These are phyloP conservation scores for Thermochaetoides thermophila DNA, from an alignment of 495 filamentous ascomycete genomes.

Conservation along the genomic window DNA sequence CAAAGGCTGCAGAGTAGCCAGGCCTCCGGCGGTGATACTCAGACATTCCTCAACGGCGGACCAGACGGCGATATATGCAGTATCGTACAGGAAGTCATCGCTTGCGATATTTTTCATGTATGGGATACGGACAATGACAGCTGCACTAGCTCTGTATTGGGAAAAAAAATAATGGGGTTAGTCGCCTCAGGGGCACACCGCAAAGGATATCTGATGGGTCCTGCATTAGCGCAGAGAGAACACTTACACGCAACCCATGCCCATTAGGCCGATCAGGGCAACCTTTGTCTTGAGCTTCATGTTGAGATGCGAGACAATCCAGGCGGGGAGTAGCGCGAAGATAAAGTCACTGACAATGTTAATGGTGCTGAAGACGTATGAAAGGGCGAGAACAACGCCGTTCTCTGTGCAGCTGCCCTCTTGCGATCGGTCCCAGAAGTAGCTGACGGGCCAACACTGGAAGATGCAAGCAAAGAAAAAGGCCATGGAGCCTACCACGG, in stretches of 20 bases:
- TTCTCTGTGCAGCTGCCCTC: slow-evolving; percentile 15
- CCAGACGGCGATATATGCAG: slow-evolving; percentile 20
- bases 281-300: slow-evolving; percentile 15
- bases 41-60: slow-evolving; percentile 21
- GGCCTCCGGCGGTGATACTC: slow-evolving; percentile 18
- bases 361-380: slow-evolving; percentile 14
- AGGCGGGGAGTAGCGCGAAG: slow-evolving; percentile 20
- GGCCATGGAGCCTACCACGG: slow-evolving; percentile 16
- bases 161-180: not conserved
- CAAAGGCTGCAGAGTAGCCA: slow-evolving; percentile 22
- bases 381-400: slow-evolving; percentile 8
- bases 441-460: slow-evolving; percentile 26
- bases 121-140: slow-evolving; percentile 15
- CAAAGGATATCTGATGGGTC: too few species aligned
- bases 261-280: slow-evolving; percentile 10
- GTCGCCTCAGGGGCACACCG: too few species aligned
- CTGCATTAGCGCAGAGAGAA: too few species aligned
- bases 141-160: slow-evolving; percentile 16
- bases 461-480: slow-evolving; percentile 30
- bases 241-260: slow-evolving; percentile 15
- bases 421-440: slow-evolving; percentile 22
- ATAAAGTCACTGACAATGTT: slow-evolving; percentile 19
- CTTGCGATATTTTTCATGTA: slow-evolving; percentile 11
- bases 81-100: slow-evolving; percentile 19
- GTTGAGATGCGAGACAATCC: slow-evolving; percentile 18